Evolutionary conservation across 495 filamentous ascomycete genomes (phyloP), one percentile per base, ranked within the genome.

Genomic region (Pseudotulostoma volvatum): DNA sequence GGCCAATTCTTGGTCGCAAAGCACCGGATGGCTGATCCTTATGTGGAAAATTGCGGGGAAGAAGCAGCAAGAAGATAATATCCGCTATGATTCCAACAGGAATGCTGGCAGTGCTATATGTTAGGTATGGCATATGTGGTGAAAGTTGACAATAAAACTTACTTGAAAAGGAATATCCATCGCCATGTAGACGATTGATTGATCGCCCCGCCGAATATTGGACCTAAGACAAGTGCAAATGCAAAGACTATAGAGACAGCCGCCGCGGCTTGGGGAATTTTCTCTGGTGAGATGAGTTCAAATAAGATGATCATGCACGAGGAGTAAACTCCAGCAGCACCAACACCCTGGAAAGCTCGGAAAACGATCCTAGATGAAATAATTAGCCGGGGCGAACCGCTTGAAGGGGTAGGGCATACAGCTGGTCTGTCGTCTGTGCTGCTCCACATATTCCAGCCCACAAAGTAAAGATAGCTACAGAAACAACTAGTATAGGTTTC

Each of bases 371-470:
- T 71, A 25, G 32, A 18, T 7, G 8, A 2, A 5, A 4, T 18
- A 5, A 37, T 13, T 30, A 33, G 9, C 9, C 18, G n/a, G n/a
- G n/a, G n/a, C n/a, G n/a, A n/a, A n/a, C n/a, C n/a, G n/a, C n/a
- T n/a, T n/a, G n/a, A n/a, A n/a, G n/a, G n/a, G n/a, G n/a, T n/a
- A n/a, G n/a, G n/a, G n/a, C n/a, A n/a, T n/a, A n/a, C n/a, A n/a
- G n/a, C n/a, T n/a, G n/a, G n/a, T n/a, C n/a, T n/a, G n/a, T n/a
- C n/a, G n/a, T n/a, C n/a, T n/a, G n/a, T n/a, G n/a, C n/a, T 13
- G 52, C 52, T 11, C 60, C 73, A 43, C 73, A 77, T 42, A 65
- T 71, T 17, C 64, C 55, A 0, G 71, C 77, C 28, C 70, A 73
- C 2, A 61, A 53, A 1, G 61, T 50, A 37, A 78, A 76, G 35